phyloP scores from a whole-genome alignment of 208 protist genomes.

The Leptomonas pyrrhocoris region DNA sequence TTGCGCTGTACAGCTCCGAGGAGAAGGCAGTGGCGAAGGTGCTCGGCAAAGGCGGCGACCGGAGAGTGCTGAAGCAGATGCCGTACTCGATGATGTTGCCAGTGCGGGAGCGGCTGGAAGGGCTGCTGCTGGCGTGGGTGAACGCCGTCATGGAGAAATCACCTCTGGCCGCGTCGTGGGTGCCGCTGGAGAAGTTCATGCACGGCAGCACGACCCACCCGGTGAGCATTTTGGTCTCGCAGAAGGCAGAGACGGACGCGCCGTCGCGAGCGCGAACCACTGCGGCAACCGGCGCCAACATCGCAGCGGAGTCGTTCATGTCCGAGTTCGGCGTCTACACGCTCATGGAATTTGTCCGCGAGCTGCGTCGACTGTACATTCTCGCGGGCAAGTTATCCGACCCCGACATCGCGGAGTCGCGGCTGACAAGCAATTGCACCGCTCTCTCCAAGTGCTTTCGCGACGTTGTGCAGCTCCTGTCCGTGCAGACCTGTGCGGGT shows the following conservation, averaged over 20 bases:
- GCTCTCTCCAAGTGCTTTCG: constrained; percentile 30
- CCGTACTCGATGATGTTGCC: constrained; percentile 27
- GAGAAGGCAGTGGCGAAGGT: constrained; percentile 36
- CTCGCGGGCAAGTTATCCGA: constrained; percentile 16
- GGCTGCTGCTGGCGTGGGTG: constrained; percentile 74
- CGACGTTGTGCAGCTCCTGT: constrained; percentile 56
- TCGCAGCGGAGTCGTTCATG: not conserved
- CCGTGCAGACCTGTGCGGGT: constrained; percentile 57
- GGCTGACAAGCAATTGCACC: not conserved
- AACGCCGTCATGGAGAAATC: constrained; percentile 70
- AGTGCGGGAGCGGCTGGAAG: constrained; percentile 40
- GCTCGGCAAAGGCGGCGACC: constrained; percentile 14
- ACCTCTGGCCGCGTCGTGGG: constrained; percentile 38
- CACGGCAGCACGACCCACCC: constrained; percentile 6
- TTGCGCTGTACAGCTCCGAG: constrained; percentile 46
- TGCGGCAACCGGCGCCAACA: not conserved
- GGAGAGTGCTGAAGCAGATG: constrained; percentile 19
- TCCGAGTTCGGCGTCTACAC: constrained; percentile 43
- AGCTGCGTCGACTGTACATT: constrained; percentile 46
- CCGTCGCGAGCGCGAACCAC: not conserved
- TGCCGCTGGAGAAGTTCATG: constrained; percentile 27
- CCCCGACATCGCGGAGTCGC: constrained; percentile 1
- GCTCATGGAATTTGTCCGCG: constrained; percentile 61
- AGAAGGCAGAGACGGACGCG: not conserved
- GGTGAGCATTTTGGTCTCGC: constrained; percentile 10